Conservation (phyloP, 2,329 filamentous ascomycete genomes). For the Phaeosphaeriaceae sp. region DNA sequence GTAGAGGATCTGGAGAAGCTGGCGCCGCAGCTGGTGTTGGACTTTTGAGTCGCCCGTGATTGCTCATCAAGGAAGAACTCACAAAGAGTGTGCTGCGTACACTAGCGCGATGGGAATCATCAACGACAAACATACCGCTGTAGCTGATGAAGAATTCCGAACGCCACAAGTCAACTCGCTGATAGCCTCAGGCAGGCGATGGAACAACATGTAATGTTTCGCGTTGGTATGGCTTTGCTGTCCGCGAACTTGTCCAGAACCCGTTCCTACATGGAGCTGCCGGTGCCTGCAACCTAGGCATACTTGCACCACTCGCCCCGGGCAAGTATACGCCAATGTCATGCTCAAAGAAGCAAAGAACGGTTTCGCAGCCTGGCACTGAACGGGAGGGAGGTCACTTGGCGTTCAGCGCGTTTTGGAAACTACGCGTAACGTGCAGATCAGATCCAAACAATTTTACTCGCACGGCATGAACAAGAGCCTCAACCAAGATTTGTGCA, state of each 20-base stretch:
- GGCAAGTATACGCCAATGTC: neutral
- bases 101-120: neutral
- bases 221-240: neutral
- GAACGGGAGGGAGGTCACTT: neutral
- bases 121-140: neutral
- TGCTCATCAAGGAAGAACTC: neutral
- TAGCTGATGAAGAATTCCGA: neutral
- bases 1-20: conserved; percentile 91
- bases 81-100: neutral
- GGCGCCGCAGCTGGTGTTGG: conserved; percentile 82
- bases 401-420: conserved; percentile 15
- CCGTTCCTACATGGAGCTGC: neutral
- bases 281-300: neutral
- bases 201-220: neutral
- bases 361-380: conserved; percentile 5
- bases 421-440: conserved; percentile 9
- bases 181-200: neutral
- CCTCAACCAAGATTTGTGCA: conserved; percentile 13
- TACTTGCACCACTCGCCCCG: neutral
- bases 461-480: conserved; percentile 10
- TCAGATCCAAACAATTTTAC: conserved; percentile 1
- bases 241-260: neutral
- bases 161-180: neutral
- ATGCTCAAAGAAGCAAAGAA: neutral
- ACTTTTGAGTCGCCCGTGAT: conserved; percentile 65